Percentiles rank a stretch among this genome's conserved stretches.
Conservation (phyloP, 1,139 yeast genomes). For the Pichia sp. region DNA sequence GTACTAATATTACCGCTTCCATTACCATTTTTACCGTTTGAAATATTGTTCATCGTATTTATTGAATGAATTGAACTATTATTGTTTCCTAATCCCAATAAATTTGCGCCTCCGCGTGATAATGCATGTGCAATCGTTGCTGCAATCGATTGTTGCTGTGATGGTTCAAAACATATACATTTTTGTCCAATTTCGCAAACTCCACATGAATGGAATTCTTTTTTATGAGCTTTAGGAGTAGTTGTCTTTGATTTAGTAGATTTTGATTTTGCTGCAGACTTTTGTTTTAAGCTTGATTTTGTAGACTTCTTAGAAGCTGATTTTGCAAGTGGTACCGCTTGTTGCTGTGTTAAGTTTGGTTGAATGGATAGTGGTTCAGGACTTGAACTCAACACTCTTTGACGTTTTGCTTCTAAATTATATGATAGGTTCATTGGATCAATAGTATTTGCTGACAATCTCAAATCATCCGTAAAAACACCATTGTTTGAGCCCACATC, state of each 20-base stretch:
- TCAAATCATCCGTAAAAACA: background rate
- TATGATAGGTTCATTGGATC: conserved; percentile 31
- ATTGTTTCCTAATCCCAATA: conserved; percentile 6
- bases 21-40: background rate
- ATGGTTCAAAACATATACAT: conserved; percentile 8
- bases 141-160: conserved; percentile 5
- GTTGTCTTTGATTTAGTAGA: background rate
- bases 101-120: conserved; percentile 9
- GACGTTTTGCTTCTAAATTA: conserved; percentile 26
- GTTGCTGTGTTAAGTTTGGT: background rate
- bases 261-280: background rate
- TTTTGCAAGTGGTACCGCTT: background rate
- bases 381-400: conserved; percentile 17
- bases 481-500: background rate
- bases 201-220: conserved; percentile 11
- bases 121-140: conserved; percentile 11
- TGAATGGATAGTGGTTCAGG: background rate
- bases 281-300: background rate
- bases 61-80: background rate
- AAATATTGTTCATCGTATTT: conserved; percentile 1
- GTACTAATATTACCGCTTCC: conserved; percentile 6
- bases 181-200: conserved; percentile 10
- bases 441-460: conserved; percentile 24
- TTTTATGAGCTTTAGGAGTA: background rate
- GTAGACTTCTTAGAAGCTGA: background rate